phyloP scores from a whole-genome alignment of 2,329 filamentous ascomycete species.

The Monilinia polystroma region DNA sequence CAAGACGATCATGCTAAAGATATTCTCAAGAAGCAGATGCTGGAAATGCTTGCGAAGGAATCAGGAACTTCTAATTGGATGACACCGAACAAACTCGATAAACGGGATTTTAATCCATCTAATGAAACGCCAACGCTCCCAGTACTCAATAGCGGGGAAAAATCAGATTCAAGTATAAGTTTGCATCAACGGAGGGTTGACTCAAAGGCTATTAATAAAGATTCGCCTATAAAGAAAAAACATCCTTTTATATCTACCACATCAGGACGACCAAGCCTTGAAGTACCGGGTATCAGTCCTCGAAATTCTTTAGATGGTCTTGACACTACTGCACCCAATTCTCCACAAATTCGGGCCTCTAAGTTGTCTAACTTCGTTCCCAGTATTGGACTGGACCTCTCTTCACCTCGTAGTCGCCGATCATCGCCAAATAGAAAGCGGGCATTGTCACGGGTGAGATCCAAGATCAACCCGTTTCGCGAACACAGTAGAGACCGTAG shows the following conservation, averaged over 20 bases:
- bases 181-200: slow-evolving; percentile 31
- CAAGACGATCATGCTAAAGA: slow-evolving; percentile 51
- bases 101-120: slow-evolving; percentile 23
- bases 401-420: slow-evolving; percentile 60
- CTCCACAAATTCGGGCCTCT: slow-evolving; percentile 33
- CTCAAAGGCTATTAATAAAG: slow-evolving; percentile 28
- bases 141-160: slow-evolving; percentile 25
- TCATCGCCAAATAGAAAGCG: slow-evolving; percentile 60
- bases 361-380: slow-evolving; percentile 45
- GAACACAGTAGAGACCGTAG: slow-evolving; percentile 49
- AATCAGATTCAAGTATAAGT: slow-evolving; percentile 22
- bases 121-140: slow-evolving; percentile 27
- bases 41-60: slow-evolving; percentile 58
- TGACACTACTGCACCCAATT: slow-evolving; percentile 45
- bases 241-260: slow-evolving; percentile 28
- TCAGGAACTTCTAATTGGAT: slow-evolving; percentile 39
- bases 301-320: slow-evolving; percentile 45
- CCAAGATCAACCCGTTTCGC: slow-evolving; percentile 42
- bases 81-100: slow-evolving; percentile 27
- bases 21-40: slow-evolving; percentile 61
- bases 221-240: slow-evolving; percentile 26
- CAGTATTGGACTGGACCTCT: slow-evolving; percentile 61
- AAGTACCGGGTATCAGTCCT: slow-evolving; percentile 46
- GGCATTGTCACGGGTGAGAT: slow-evolving; percentile 47
- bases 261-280: slow-evolving; percentile 46